phyloP scores from a whole-genome alignment of 495 filamentous ascomycete genomes.

The Aspergillus indologenus region DNA sequence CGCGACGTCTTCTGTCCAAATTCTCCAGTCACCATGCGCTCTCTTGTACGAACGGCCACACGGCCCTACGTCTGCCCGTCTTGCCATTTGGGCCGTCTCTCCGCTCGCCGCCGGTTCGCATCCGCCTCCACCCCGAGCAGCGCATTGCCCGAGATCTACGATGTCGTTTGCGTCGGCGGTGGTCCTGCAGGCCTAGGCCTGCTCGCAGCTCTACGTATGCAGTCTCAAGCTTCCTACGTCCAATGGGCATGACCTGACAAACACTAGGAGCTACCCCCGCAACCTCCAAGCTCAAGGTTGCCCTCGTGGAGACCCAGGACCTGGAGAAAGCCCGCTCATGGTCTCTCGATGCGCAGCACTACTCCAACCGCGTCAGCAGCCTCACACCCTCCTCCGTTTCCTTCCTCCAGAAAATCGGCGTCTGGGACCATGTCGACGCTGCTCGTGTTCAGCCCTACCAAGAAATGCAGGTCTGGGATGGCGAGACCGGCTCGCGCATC shows the following conservation, averaged over 20 bases:
- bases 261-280: constrained; percentile 59
- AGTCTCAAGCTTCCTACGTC: constrained; percentile 4
- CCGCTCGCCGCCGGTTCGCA: constrained; percentile 30
- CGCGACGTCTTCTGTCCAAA: not conserved
- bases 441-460: constrained; percentile 81
- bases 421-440: constrained; percentile 72
- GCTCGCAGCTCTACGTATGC: constrained; percentile 78
- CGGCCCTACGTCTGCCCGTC: constrained; percentile 44
- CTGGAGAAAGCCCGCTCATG: constrained; percentile 62
- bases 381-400: constrained; percentile 79
- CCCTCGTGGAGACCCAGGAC: constrained; percentile 87
- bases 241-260: constrained; percentile 6
- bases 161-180: constrained; percentile 93
- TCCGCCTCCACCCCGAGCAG: constrained; percentile 21
- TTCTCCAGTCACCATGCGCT: constrained; percentile 32
- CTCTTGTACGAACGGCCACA: constrained; percentile 30
- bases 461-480: constrained; percentile 97
- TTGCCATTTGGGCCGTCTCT: constrained; percentile 32
- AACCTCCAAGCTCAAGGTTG: constrained; percentile 75
- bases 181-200: constrained; percentile 94
- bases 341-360: constrained; percentile 63
- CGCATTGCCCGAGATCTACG: constrained; percentile 61
- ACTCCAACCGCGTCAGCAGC: constrained; percentile 92
- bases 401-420: constrained; percentile 74
- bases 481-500: constrained; percentile 79